A percentile compares a stretch with the other conserved stretches of the same genome.
Evolutionary conservation across 257 asterid genomes (phyloP).

Genomic region (Nicotiana paniculata): DNA sequence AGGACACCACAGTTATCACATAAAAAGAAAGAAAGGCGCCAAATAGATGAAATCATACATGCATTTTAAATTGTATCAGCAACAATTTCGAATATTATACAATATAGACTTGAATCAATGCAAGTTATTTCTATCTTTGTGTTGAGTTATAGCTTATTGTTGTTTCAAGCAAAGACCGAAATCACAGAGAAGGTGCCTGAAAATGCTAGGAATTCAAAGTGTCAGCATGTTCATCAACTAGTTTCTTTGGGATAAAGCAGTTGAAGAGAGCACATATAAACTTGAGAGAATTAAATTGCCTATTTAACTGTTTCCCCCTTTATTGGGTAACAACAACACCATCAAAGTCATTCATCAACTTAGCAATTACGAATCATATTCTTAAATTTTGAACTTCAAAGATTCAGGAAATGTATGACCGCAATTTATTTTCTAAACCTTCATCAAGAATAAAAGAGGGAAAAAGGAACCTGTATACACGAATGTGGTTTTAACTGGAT

Average conservation of each 20-base stretch:
- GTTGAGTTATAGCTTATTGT: neutral
- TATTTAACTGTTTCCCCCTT: neutral
- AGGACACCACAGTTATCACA: too few species aligned
- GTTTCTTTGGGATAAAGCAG: constrained; percentile 4
- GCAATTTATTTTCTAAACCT: neutral
- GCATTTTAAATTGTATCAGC: neutral
- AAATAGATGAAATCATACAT: neutral
- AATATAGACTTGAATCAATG: neutral
- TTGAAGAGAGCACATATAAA: neutral
- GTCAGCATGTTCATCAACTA: neutral
- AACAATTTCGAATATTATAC: neutral
- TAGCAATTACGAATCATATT: neutral
- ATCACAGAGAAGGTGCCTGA: neutral
- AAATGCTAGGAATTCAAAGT: neutral
- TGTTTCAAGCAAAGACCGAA: neutral
- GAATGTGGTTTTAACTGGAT: neutral
- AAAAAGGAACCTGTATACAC: neutral
- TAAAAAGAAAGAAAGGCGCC: too few species aligned
- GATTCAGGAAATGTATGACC: neutral
- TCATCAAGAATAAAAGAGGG: neutral
- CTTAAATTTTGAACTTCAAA: neutral
- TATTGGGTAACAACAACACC: neutral
- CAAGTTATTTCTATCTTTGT: neutral
- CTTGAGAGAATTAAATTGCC: neutral
- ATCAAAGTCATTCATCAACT: neutral